Evolutionary conservation across 495 filamentous ascomycete species (phyloP).

Genomic region (Talaromyces liani): DNA sequence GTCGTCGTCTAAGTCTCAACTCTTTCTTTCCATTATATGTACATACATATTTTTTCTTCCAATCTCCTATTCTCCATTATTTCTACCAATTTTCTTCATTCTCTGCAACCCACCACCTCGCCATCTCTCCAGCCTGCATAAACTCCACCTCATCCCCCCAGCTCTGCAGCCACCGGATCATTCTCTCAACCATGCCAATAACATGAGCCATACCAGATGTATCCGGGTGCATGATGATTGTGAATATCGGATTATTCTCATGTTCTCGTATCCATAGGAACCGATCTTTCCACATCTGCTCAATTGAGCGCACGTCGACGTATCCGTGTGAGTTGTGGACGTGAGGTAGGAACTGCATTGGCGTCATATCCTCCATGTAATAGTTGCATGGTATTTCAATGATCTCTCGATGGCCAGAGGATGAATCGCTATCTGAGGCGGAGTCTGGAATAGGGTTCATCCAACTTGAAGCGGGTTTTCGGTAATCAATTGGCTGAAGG

Average conservation of each 20-base stretch:
- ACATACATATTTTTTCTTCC: background rate
- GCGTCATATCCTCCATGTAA: constrained; percentile 54
- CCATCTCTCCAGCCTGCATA: constrained; percentile 21
- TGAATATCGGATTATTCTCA: constrained; percentile 34
- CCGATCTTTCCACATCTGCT: constrained; percentile 48
- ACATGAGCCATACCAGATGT: constrained; percentile 57
- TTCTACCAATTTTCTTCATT: background rate
- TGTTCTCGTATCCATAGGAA: constrained; percentile 38
- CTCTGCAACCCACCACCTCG: constrained; percentile 17
- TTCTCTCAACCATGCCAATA: constrained; percentile 50
- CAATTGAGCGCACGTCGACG: constrained; percentile 41
- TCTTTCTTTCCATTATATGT: background rate
- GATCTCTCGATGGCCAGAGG: constrained; percentile 25
- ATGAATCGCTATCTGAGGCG: background rate
- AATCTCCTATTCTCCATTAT: background rate
- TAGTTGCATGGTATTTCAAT: constrained; percentile 49
- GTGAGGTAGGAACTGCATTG: constrained; percentile 45
- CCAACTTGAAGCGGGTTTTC: constrained; percentile 42
- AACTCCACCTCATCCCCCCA: constrained; percentile 43
- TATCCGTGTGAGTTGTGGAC: constrained; percentile 46
- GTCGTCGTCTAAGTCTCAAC: background rate
- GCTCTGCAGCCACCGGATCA: constrained; percentile 45
- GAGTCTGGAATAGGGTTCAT: constrained; percentile 45
- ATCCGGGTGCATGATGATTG: constrained; percentile 50
- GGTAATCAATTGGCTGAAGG: constrained; percentile 45